Evolutionary conservation across 768 basidiomycete genomes (phyloP), one percentile per base, ranked within the genome.

Genomic region (Asterophora lycoperdoides): DNA sequence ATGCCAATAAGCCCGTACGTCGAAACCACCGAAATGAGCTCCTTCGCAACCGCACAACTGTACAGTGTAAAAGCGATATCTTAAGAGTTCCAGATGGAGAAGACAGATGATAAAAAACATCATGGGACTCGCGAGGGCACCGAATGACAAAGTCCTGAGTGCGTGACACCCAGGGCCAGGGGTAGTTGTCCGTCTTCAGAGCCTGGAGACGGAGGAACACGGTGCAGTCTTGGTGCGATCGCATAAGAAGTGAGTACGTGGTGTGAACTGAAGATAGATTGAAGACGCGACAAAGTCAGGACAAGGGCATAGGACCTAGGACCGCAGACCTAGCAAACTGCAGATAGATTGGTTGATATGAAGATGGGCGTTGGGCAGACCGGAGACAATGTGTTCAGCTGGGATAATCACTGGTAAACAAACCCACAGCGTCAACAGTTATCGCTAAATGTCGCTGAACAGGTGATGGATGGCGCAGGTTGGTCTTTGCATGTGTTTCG

Each of bases 31-130:
- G 9, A 20, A 35, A 44, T 35, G 10, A 41, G 20, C 30, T 15
- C 37, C 28, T 40, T 47, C 40, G n/a, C 44, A 40, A 52, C 41
- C 47, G 32, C 35, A 23, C 23, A 46, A 35, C 2, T 32, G 28
- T 17, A 40, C 15, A 29, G 23, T 45, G 36, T 47, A 32, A 47
- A 51, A 44, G 14, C 44, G 18, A 49, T 46, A 51, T 46, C 48
- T 43, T 53, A 34, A 52, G 41, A 23, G 23, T 23, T 28, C 57
- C 50, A 8, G 49, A 59, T 57, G 58, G 56, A 56, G 58, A 53
- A 51, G 15, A 20, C 15, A 44, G 33, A 52, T 39, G 37, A 42
- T 34, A 11, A 42, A 34, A 36, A 32, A 41, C 45, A 52, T 57
- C 56, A 54, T 50, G 51, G 19, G 47, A n/a, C n/a, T n/a, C n/a